A percentile compares a stretch with the other conserved stretches of the same genome.
Conservation (phyloP, 345 rosid species). For the Psidium guajava region DNA sequence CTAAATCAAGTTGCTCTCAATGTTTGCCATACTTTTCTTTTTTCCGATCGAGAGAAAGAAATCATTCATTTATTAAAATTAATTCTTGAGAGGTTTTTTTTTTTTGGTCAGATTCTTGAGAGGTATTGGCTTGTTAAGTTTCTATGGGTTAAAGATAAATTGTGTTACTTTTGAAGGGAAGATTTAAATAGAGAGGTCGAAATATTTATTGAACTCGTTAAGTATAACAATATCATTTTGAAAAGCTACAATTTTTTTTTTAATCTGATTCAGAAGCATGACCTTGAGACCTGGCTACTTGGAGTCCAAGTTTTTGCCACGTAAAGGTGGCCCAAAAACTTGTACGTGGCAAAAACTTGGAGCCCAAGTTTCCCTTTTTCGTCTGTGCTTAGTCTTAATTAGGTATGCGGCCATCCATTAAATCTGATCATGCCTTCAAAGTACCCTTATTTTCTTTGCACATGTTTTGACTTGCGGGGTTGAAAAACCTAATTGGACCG, state of each 20-base stretch:
- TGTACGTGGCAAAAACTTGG: no score
- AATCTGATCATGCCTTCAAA: background rate
- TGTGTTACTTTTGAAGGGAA: background rate
- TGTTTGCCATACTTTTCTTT: no score
- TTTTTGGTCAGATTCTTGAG: no score
- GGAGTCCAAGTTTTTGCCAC: background rate
- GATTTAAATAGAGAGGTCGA: background rate
- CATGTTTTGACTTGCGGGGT: background rate
- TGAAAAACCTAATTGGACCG: background rate
- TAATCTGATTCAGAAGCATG: background rate
- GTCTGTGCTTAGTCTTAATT: background rate
- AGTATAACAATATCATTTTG: background rate
- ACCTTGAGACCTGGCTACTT: background rate
- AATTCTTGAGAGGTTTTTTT: no score
- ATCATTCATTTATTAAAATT: no score
- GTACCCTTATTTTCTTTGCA: background rate
- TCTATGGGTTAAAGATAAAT: background rate
- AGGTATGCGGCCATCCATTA: background rate
- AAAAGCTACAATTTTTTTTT: background rate
- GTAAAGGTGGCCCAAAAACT: background rate
- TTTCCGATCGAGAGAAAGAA: no score
- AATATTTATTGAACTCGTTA: background rate
- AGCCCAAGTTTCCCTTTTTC: background rate
- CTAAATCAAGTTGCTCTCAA: no score
- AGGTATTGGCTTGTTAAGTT: background rate